These are phyloP conservation scores for Fraxinus baroniana DNA, from an alignment of 305 asterid species.

Conservation along the genomic window DNA sequence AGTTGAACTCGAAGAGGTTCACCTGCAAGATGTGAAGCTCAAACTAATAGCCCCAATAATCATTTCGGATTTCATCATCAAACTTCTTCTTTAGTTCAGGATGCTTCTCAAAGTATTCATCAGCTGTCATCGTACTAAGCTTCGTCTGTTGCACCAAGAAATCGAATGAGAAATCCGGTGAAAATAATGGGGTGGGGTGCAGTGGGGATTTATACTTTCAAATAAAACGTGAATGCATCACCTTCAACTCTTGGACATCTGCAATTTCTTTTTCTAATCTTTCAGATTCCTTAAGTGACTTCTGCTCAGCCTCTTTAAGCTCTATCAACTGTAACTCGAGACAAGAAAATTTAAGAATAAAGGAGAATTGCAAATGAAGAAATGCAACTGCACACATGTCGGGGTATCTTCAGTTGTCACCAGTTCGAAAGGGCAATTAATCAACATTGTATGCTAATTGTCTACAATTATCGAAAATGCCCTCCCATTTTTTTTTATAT, in stretches of 20 bases:
- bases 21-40: slow-evolving; percentile 24
- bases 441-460: neutral
- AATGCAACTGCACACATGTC: neutral
- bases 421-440: neutral
- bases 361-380: neutral
- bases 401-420: neutral
- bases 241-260: slow-evolving; percentile 93
- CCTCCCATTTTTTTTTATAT: neutral
- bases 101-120: slow-evolving; percentile 88
- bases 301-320: slow-evolving; percentile 86
- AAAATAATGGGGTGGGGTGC: neutral
- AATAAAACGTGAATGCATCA: slow-evolving; percentile 24
- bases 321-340: slow-evolving; percentile 70
- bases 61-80: slow-evolving; percentile 93
- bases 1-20: slow-evolving; percentile 33
- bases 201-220: neutral
- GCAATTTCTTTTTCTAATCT: slow-evolving; percentile 86
- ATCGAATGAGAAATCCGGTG: slow-evolving; percentile 20
- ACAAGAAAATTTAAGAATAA: neutral
- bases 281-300: slow-evolving; percentile 74
- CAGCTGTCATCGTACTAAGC: slow-evolving; percentile 94
- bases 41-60: slow-evolving; percentile 84
- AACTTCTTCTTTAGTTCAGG: slow-evolving; percentile 96
- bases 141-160: slow-evolving; percentile 53
- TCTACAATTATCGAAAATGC: neutral